Base-by-base conservation (phyloP, 371 early-diverging fungal species). In the Synchytrium microbalum region DNA sequence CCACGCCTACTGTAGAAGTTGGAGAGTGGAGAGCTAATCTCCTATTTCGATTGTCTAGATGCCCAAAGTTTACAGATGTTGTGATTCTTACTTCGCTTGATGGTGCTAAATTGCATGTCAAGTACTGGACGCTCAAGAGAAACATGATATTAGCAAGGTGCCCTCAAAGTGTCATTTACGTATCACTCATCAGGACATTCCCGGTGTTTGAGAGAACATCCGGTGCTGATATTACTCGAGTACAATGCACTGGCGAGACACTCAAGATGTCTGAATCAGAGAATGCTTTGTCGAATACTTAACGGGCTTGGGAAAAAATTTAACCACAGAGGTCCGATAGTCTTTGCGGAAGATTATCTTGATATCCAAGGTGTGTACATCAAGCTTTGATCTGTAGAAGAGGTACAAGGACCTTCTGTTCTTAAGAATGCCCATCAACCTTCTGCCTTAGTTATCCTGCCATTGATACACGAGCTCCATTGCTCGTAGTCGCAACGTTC, bases 381-480 rank as follows among this genome's bases (percentile, higher is more conserved):
- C n/a, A 3, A 27, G 32, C 10, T 31, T 59, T 19, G 19, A 46
- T n/a, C 16, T 23, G 28, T 5, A 3, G 29, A 29, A 13, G 24
- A 8, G 13, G 56, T 13, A 10, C 24, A 8, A 13, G 13, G 30
- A 24, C 58, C 26, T n/a, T 31, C 27, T 13, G 30, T 16, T 13
- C 14, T 56, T 59, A 84, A 85, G 92, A 53, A 95, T 96, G 66
- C 99, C 99, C 32, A 97, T 99, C 80, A 99, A 99, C 81, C 99
- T 99, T 33, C 94, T 86, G 79, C 92, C 95, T 58, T 23, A 99
- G 99, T 73, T 94, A 99, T 64, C 98, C 99, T 30, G 93, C 99
- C 60, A 99, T 99, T 69, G 99, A 99, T 79, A 96, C 96, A 99
- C 99, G 99, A 99, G 96, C 84, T 97, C 98, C 32, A 98, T 99